Conservation (phyloP, 441 rosid species). For the Eruca vesicaria region DNA sequence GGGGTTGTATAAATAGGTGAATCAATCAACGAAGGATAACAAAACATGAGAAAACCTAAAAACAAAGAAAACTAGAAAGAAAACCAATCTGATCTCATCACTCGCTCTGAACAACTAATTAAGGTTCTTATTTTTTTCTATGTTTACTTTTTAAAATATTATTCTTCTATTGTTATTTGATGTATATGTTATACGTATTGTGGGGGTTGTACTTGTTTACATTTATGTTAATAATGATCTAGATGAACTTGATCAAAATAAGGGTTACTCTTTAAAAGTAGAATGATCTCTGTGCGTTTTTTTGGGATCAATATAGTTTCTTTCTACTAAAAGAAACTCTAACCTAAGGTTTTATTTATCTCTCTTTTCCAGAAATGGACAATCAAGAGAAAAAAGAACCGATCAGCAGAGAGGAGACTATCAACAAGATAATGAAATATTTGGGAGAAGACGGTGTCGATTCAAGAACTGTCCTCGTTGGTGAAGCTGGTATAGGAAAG, state of each 20-base stretch:
- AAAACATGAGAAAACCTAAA: neutral
- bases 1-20: conserved; percentile 27
- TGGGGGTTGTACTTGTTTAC: neutral
- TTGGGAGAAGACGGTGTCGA: neutral
- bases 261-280: no score
- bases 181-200: neutral
- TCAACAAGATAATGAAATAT: neutral
- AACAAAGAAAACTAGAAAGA: neutral
- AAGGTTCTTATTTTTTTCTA: conserved; percentile 6
- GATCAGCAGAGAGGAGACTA: neutral
- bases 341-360: neutral
- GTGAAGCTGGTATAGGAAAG: conserved; percentile 52
- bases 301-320: neutral
- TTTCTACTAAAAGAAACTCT: neutral
- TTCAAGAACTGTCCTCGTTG: conserved; percentile 37
- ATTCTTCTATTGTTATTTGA: neutral
- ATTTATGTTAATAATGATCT: neutral
- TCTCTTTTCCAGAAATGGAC: neutral
- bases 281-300: neutral
- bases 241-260: neutral
- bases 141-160: neutral
- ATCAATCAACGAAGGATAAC: neutral
- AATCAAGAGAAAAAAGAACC: conserved; percentile 1
- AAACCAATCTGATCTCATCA: neutral
- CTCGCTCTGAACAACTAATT: neutral